Evolutionary conservation across 306 rosid genomes (phyloP).

Genomic region (Hippophae gyantsensis): DNA sequence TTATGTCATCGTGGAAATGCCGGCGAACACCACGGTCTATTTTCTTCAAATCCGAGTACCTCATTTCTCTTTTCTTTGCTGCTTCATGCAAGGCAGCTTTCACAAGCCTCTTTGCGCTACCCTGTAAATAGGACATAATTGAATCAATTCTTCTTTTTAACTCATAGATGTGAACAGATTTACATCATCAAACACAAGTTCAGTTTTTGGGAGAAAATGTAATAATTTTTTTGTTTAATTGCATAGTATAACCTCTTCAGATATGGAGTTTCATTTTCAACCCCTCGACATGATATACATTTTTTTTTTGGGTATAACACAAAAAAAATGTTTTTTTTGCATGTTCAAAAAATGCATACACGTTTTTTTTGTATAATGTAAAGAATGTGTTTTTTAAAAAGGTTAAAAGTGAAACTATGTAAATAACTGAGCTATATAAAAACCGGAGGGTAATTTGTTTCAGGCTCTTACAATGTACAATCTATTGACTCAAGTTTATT

Average conservation of each 20-base stretch:
- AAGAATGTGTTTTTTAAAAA: too few species aligned
- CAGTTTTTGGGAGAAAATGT: neutral
- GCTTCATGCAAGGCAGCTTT: slow-evolving; percentile 74
- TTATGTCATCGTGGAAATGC: slow-evolving; percentile 85
- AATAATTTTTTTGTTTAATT: neutral
- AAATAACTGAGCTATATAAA: too few species aligned
- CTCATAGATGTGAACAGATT: neutral
- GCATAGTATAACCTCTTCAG: neutral
- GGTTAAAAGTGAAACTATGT: too few species aligned
- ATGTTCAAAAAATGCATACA: too few species aligned
- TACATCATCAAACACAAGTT: neutral
- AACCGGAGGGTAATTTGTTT: too few species aligned
- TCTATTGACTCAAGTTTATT: too few species aligned
- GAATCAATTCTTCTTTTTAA: neutral
- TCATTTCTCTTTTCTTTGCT: slow-evolving; percentile 92
- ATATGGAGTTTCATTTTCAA: too few species aligned
- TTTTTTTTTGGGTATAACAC: neutral
- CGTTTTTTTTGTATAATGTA: too few species aligned
- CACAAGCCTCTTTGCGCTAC: slow-evolving; percentile 76
- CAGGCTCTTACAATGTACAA: too few species aligned
- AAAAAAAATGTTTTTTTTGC: neutral
- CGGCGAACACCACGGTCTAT: slow-evolving; percentile 87
- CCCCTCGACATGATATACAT: neutral
- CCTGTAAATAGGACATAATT: slow-evolving; percentile 33
- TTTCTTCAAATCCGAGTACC: slow-evolving; percentile 80